These are phyloP conservation scores for Moricandia moricandioides DNA, from an alignment of 345 rosid species.

Conservation along the genomic window DNA sequence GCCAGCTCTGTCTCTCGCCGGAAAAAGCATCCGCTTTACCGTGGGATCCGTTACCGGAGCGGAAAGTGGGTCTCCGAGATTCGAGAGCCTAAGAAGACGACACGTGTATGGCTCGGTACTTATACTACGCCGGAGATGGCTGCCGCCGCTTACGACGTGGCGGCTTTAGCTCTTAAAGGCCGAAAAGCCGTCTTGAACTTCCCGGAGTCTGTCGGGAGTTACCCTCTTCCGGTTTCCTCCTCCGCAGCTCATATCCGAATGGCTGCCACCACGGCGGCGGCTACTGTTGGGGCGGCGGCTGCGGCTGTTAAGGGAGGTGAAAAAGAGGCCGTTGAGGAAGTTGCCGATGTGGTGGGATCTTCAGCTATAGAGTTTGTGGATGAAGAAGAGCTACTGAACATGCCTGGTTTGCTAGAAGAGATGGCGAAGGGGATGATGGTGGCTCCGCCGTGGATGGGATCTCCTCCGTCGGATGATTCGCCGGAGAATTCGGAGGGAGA, in stretches of 20 bases:
- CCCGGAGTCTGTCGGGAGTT: constrained; percentile 47
- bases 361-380: constrained; percentile 44
- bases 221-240: constrained; percentile 60
- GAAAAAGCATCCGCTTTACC: constrained; percentile 49
- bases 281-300: constrained; percentile 47
- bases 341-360: constrained; percentile 18
- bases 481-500: constrained; percentile 64
- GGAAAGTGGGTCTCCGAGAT: constrained; percentile 93
- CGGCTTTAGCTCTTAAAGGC: constrained; percentile 74
- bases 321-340: not conserved
- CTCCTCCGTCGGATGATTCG: constrained; percentile 59
- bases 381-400: constrained; percentile 70
- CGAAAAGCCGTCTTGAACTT: constrained; percentile 61
- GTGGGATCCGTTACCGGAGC: constrained; percentile 77
- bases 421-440: constrained; percentile 94
- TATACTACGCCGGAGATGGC: constrained; percentile 81
- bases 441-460: constrained; percentile 71
- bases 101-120: constrained; percentile 94
- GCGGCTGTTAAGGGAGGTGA: constrained; percentile 30
- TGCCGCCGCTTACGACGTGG: constrained; percentile 83
- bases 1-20: constrained; percentile 33
- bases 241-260: constrained; percentile 62
- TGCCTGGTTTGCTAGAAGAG: constrained; percentile 81
- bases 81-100: constrained; percentile 83
- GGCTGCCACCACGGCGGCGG: constrained; percentile 69